Evolutionary conservation across 257 asterid genomes (phyloP), one percentile per base, ranked within the genome.

Genomic region (Penstemon newberryi): DNA sequence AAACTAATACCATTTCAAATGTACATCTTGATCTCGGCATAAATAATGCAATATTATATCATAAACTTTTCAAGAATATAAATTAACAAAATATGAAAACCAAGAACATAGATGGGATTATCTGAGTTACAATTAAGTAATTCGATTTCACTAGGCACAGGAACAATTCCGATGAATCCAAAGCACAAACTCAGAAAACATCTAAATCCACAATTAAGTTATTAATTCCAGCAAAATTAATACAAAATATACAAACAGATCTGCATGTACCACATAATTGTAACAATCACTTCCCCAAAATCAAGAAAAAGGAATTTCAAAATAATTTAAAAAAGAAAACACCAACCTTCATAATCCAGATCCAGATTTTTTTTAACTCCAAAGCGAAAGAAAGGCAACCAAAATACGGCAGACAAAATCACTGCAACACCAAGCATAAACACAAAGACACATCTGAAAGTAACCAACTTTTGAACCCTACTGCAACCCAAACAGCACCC

Each of bases 311-410:
- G 50, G 25, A 38, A 8, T 45, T 49, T 11, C 54, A 49, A 18
- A 41, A 64, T 46, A 72, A 49, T 37, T 67, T 10, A 1, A 38
- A 42, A 59, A 43, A 65, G 11, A 70, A 37, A 0, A 52, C 40
- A 73, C 77, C 50, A 44, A 77, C 83, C 86, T 78, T 56, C 47
- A 61, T 78, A 84, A 36, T 85, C 88, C 77, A 90, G 96, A 85
- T 87, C 96, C 85, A 77, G 89, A 88, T 79, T 89, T 81, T 73
- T 76, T 13, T 50, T 81, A 81, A 81, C 80, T 67, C 92, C 81
- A 68, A 19, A 63, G 49, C 57, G 87, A 70, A 86, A 85, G 74
- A 85, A 65, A 52, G 97, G 97, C 80, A 89, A 78, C 89, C 83
- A 85, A 73, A 88, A 91, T 44, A 88, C 45, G 78, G 95, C 92